phyloP scores from a whole-genome alignment of 129 eudicot genomes.

The Chrysanthemum makinoi region DNA sequence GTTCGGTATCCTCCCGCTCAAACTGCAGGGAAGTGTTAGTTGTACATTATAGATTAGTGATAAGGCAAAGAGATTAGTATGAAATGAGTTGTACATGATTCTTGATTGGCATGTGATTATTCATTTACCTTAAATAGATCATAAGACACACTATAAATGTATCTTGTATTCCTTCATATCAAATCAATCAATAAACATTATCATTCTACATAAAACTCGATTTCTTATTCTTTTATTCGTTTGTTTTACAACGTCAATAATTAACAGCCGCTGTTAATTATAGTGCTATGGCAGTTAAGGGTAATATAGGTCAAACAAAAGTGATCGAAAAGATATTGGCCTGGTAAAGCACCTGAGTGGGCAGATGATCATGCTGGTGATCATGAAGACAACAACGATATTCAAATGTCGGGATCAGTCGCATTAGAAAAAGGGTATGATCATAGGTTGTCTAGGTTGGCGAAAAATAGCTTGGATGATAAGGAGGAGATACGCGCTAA shows the following conservation, averaged over 20 bases:
- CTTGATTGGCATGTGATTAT: no score
- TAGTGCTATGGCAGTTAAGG: constrained; percentile 59
- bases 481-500: constrained; percentile 82
- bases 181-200: no score
- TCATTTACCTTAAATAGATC: no score
- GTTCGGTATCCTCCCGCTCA: no score
- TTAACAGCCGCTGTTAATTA: constrained; percentile 86
- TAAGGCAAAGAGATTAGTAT: no score
- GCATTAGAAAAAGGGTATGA: constrained; percentile 70
- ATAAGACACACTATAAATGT: no score
- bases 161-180: no score
- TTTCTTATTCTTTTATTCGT: no score
- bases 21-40: no score
- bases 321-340: constrained; percentile 95
- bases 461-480: constrained; percentile 59
- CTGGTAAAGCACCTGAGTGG: constrained; percentile 99
- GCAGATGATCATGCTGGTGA: constrained; percentile 48
- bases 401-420: constrained; percentile 41
- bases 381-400: constrained; percentile 69
- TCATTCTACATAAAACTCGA: not conserved
- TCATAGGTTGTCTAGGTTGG: constrained; percentile 75
- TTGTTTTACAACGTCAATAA: constrained; percentile 57
- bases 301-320: constrained; percentile 46
- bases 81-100: no score
- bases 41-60: no score